Evolutionary conservation across 1,284 basidiomycete species (phyloP).

Genomic region (Coriolopsis trogii): DNA sequence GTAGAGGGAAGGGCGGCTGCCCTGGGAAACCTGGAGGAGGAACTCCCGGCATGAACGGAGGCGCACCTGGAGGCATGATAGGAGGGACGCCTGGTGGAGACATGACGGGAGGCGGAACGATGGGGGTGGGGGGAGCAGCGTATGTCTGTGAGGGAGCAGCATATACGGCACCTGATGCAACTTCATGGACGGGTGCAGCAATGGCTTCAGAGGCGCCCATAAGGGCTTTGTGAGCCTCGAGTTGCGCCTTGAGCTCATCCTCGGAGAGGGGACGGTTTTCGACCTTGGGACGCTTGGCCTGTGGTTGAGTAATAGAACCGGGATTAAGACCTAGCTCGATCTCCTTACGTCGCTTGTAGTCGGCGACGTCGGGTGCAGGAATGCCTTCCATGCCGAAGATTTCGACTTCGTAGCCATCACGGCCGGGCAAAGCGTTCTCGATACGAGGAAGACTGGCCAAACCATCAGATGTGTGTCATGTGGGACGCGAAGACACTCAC

Average conservation of each 20-base stretch:
- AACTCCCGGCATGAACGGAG: slow-evolving; percentile 42
- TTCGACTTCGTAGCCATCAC: slow-evolving; percentile 98
- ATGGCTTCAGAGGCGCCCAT: slow-evolving; percentile 70
- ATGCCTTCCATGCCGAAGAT: slow-evolving; percentile 99
- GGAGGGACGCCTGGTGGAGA: slow-evolving; percentile 41
- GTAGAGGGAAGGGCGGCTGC: slow-evolving; percentile 38
- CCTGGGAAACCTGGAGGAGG: slow-evolving; percentile 46
- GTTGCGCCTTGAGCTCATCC: slow-evolving; percentile 83
- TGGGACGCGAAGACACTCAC: slow-evolving; percentile 50
- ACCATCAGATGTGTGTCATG: slow-evolving; percentile 7
- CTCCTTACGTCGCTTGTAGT: slow-evolving; percentile 94
- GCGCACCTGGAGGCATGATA: slow-evolving; percentile 39
- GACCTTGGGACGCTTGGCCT: slow-evolving; percentile 80
- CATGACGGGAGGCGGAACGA: slow-evolving; percentile 32
- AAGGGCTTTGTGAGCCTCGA: slow-evolving; percentile 89
- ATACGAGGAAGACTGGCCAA: slow-evolving; percentile 71
- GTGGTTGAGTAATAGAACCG: slow-evolving; percentile 78
- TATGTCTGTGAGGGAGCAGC: slow-evolving; percentile 72
- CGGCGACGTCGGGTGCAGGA: slow-evolving; percentile 90
- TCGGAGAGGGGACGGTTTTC: slow-evolving; percentile 83
- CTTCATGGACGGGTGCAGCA: slow-evolving; percentile 39
- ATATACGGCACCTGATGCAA: slow-evolving; percentile 59
- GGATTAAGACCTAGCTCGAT: slow-evolving; percentile 87
- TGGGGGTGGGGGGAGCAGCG: slow-evolving; percentile 52
- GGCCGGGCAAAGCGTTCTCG: slow-evolving; percentile 94